Percentiles rank a stretch among this genome's conserved stretches.
phyloP scores from a whole-genome alignment of 805 yeast genomes.

The Pichia deserticola region DNA sequence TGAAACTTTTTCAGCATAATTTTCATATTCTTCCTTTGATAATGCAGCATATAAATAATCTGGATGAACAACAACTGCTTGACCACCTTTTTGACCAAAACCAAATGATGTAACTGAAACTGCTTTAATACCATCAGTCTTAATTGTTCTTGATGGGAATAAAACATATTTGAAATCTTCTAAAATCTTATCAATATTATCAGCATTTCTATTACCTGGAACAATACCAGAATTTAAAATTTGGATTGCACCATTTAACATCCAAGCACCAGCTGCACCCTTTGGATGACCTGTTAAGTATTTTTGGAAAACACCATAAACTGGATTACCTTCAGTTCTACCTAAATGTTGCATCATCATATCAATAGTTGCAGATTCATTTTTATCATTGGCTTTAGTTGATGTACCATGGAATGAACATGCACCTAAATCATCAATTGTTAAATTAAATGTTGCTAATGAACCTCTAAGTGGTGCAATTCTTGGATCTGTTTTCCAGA shows the following conservation, averaged over 20 bases:
- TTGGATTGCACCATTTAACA: constrained; percentile 97
- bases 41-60: constrained; percentile 87
- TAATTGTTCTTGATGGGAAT: constrained; percentile 88
- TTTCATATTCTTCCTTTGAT: constrained; percentile 61
- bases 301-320: constrained; percentile 97
- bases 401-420: constrained; percentile 99
- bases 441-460: constrained; percentile 85
- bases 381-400: constrained; percentile 97
- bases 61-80: constrained; percentile 85
- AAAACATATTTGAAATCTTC: constrained; percentile 83
- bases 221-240: constrained; percentile 86
- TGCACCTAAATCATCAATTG: constrained; percentile 91
- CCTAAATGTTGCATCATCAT: constrained; percentile 93
- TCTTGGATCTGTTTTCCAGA: constrained; percentile 84
- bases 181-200: constrained; percentile 78
- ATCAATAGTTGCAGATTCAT: constrained; percentile 88
- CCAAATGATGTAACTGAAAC: constrained; percentile 96
- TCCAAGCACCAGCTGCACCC: constrained; percentile 99
- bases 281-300: constrained; percentile 99
- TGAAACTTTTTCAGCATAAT: constrained; percentile 62
- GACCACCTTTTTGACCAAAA: constrained; percentile 99
- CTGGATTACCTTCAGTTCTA: constrained; percentile 96
- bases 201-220: constrained; percentile 97
- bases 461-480: constrained; percentile 97
- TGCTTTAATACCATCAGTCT: constrained; percentile 97